These are phyloP conservation scores for Aspergillus asperescens DNA, from an alignment of 495 filamentous ascomycete species.

Conservation along the genomic window DNA sequence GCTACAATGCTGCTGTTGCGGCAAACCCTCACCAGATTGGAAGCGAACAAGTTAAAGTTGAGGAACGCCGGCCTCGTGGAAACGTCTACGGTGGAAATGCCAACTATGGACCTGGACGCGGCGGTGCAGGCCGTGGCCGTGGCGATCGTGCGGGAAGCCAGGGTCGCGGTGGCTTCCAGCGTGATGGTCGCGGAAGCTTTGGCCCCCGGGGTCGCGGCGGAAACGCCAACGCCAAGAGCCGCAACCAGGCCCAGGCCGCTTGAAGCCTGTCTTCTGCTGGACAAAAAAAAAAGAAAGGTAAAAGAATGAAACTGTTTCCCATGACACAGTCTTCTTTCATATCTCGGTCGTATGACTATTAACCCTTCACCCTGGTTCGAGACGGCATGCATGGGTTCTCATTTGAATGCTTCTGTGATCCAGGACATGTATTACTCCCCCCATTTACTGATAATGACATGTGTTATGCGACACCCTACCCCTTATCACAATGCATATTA, in stretches of 20 bases:
- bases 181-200: conserved; percentile 57
- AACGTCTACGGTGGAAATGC: conserved; percentile 55
- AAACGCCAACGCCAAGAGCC: conserved; percentile 43
- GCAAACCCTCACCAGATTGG: conserved; percentile 83
- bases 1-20: conserved; percentile 72
- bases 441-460: conserved; percentile 45
- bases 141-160: conserved; percentile 61
- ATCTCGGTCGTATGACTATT: conserved; percentile 11
- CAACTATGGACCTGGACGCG: conserved; percentile 58
- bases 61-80: conserved; percentile 78
- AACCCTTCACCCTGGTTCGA: conserved; percentile 21
- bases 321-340: conserved; percentile 10
- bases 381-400: conserved; percentile 9
- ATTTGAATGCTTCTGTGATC: conserved; percentile 18
- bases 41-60: conserved; percentile 74
- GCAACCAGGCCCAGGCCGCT: conserved; percentile 47
- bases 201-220: conserved; percentile 51
- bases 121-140: conserved; percentile 57
- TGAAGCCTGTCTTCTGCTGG: conserved; percentile 21
- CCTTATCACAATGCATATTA: conserved; percentile 45
- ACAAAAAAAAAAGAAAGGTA: conserved; percentile 9
- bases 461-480: conserved; percentile 40
- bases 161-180: conserved; percentile 62
- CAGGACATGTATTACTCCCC: conserved; percentile 43
- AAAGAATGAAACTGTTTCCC: neutral